A percentile compares a stretch with the other conserved stretches of the same genome.
phyloP scores from a whole-genome alignment of 2,329 filamentous ascomycete species.

The Ophiostoma himal-ulmi region DNA sequence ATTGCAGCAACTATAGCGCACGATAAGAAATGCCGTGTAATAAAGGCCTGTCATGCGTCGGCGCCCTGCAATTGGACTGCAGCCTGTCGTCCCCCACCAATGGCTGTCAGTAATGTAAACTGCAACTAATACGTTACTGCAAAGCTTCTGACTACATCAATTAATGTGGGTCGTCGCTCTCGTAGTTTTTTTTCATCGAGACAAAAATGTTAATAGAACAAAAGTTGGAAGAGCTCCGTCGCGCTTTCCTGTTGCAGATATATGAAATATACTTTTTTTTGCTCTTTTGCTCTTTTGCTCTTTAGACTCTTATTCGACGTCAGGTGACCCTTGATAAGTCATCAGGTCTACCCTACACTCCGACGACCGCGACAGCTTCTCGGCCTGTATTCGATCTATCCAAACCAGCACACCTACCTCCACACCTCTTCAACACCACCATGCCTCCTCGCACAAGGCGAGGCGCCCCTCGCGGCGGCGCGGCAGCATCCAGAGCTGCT shows the following conservation, averaged over 20 bases:
- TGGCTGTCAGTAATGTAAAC: neutral
- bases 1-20: neutral
- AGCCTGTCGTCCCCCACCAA: conserved; percentile 5
- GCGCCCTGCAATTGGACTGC: neutral
- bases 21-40: neutral
- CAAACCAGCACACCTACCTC: neutral
- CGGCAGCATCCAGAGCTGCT: conserved; percentile 13
- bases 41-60: neutral
- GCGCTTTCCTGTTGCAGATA: neutral
- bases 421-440: neutral
- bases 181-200: conserved; percentile 10
- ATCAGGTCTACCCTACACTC: neutral
- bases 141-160: conserved; percentile 1
- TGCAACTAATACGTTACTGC: neutral
- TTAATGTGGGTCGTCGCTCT: conserved; percentile 7
- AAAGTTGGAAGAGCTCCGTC: conserved; percentile 20
- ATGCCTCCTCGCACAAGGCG: conserved; percentile 25
- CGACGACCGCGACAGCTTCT: too few relatives aligned
- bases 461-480: conserved; percentile 21
- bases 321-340: neutral
- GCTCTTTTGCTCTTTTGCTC: neutral
- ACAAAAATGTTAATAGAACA: neutral
- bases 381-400: neutral
- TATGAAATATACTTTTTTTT: neutral
- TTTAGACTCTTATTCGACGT: neutral